Evolutionary conservation across 202 grass and related monocot species (phyloP).

Genomic region (Eragrostis tef): DNA sequence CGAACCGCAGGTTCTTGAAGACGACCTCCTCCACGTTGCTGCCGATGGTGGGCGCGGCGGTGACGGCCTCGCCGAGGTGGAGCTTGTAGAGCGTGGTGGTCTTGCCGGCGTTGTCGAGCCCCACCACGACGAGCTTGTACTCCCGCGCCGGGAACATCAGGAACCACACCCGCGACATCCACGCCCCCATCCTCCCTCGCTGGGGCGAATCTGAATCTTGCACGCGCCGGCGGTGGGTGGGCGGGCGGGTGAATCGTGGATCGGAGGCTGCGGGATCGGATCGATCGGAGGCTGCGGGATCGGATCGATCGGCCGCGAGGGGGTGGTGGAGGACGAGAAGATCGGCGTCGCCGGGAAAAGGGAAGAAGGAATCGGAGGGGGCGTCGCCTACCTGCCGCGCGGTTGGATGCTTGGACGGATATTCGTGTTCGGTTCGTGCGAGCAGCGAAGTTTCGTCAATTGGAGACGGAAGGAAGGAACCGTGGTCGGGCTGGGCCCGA

Average conservation of each 20-base stretch:
- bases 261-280: not conserved
- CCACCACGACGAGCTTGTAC: conserved; percentile 98
- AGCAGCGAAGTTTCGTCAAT: conserved; percentile 19
- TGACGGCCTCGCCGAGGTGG: conserved; percentile 96
- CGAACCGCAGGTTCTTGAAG: conserved; percentile 97
- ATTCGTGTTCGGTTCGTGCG: not conserved
- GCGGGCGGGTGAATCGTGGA: not conserved
- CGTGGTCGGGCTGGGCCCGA: not conserved
- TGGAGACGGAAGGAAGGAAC: not conserved
- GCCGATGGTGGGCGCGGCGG: conserved; percentile 86
- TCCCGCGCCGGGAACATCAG: conserved; percentile 88
- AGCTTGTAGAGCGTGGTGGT: conserved; percentile 96
- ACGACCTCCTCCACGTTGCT: conserved; percentile 99
- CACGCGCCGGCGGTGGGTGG: conserved; percentile 26
- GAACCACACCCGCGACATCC: conserved; percentile 95
- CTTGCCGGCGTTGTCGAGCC: conserved; percentile 95
- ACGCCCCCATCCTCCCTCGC: conserved; percentile 62
- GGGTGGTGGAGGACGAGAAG: not conserved
- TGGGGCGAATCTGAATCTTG: conserved; percentile 44
- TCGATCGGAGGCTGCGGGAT: not conserved
- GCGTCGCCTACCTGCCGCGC: conserved; percentile 9
- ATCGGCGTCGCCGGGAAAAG: conserved; percentile 14
- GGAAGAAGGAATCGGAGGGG: not conserved
- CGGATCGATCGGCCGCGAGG: conserved; percentile 15
- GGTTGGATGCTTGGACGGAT: conserved; percentile 1